A percentile compares a stretch with the other conserved stretches of the same genome.
These are phyloP conservation scores for Citrus sp. DNA, from an alignment of 345 rosid genomes.

Conservation along the genomic window DNA sequence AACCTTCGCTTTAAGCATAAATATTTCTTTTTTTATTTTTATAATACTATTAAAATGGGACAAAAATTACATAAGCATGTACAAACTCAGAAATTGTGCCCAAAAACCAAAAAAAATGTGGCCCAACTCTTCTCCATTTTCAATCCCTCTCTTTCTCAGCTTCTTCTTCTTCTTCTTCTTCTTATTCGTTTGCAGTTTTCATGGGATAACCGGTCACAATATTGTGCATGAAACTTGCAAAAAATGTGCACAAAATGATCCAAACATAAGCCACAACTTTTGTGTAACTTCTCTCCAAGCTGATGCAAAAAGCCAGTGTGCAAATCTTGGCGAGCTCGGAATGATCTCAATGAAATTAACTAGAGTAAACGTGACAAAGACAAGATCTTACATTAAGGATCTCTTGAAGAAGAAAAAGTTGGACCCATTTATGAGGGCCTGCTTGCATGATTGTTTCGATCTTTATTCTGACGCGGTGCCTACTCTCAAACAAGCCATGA, in stretches of 20 bases:
- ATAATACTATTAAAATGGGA: not conserved
- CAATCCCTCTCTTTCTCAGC: slow-evolving; percentile 1
- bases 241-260: slow-evolving; percentile 31
- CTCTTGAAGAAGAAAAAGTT: slow-evolving; percentile 29
- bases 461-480: slow-evolving; percentile 49
- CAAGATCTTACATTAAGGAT: slow-evolving; percentile 26
- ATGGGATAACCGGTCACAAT: slow-evolving; percentile 10
- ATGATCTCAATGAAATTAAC: slow-evolving; percentile 40
- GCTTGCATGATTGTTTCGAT: slow-evolving; percentile 49
- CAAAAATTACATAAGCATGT: not conserved
- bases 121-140: not conserved
- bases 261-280: slow-evolving; percentile 42
- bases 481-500: slow-evolving; percentile 28
- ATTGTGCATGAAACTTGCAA: slow-evolving; percentile 48
- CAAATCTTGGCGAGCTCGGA: slow-evolving; percentile 44
- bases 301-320: slow-evolving; percentile 24
- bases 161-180: slow-evolving; percentile 4
- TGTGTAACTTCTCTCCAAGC: slow-evolving; percentile 42
- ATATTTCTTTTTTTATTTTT: too few relatives aligned
- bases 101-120: slow-evolving; percentile 12
- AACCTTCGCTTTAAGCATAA: not conserved
- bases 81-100: not conserved
- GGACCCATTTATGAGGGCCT: slow-evolving; percentile 25
- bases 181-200: not conserved
- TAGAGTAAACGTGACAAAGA: slow-evolving; percentile 31